Evolutionary conservation across 495 filamentous ascomycete species (phyloP).

Genomic region (Sphaerosporella brunnea): DNA sequence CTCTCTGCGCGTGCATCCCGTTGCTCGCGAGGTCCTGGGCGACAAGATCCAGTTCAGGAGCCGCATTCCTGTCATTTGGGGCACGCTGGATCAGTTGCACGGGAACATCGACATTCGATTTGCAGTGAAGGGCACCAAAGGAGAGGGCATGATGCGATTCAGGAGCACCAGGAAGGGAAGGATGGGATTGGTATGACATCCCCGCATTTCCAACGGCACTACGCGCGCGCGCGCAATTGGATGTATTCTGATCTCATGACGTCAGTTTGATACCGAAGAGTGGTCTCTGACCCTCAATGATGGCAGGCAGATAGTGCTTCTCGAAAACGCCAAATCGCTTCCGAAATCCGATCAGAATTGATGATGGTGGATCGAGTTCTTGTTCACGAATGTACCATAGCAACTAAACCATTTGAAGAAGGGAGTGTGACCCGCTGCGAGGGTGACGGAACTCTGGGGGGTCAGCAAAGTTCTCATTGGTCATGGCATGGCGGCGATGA

Average conservation of each 20-base stretch:
- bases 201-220: neutral
- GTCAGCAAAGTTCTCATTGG: too few relatives aligned
- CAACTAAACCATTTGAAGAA: too few relatives aligned
- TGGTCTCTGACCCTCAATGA: slow-evolving; percentile 17
- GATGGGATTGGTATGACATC: slow-evolving; percentile 40
- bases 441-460: too few relatives aligned
- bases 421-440: too few relatives aligned
- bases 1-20: slow-evolving; percentile 60
- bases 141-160: slow-evolving; percentile 60
- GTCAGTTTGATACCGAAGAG: slow-evolving; percentile 20
- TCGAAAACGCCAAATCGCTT: slow-evolving; percentile 11
- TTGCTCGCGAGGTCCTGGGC: slow-evolving; percentile 58
- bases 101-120: slow-evolving; percentile 78
- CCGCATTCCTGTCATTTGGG: slow-evolving; percentile 82
- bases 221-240: too few relatives aligned
- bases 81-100: slow-evolving; percentile 85
- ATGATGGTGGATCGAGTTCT: too few relatives aligned
- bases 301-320: slow-evolving; percentile 13
- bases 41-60: slow-evolving; percentile 84
- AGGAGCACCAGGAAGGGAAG: slow-evolving; percentile 53
- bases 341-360: neutral
- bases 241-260: too few relatives aligned
- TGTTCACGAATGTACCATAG: too few relatives aligned
- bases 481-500: too few relatives aligned
- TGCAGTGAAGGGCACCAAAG: slow-evolving; percentile 66